phyloP scores from a whole-genome alignment of 2,329 filamentous ascomycete species.

The Penicillium sp. region DNA sequence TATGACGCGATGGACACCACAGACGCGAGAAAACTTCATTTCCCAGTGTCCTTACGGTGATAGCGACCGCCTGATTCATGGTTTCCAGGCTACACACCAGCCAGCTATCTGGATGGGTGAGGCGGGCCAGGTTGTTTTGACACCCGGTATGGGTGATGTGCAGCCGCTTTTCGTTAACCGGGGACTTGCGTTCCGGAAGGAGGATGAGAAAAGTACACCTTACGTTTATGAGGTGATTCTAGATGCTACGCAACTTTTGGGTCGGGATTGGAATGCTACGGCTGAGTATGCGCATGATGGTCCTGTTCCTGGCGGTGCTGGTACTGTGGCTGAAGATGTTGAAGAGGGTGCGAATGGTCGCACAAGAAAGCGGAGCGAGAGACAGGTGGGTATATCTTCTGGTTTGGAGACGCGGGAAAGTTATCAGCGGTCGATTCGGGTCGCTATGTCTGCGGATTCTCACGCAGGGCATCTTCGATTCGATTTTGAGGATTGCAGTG shows the following conservation, averaged over 20 bases:
- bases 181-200: slow-evolving; percentile 44
- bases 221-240: slow-evolving; percentile 50
- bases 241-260: slow-evolving; percentile 36
- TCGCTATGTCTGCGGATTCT: slow-evolving; percentile 44
- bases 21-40: slow-evolving; percentile 52
- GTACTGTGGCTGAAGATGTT: slow-evolving; percentile 37
- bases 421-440: slow-evolving; percentile 14
- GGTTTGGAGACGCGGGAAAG: neutral
- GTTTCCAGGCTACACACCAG: slow-evolving; percentile 53
- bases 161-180: slow-evolving; percentile 43
- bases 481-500: slow-evolving; percentile 32
- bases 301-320: slow-evolving; percentile 45
- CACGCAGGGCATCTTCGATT: slow-evolving; percentile 46
- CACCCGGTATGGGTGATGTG: slow-evolving; percentile 38
- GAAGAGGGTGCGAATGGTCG: slow-evolving; percentile 45
- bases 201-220: slow-evolving; percentile 45
- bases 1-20: slow-evolving; percentile 55
- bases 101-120: slow-evolving; percentile 57
- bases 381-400: neutral
- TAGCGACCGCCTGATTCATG: slow-evolving; percentile 46
- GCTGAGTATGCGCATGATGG: slow-evolving; percentile 30
- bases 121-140: slow-evolving; percentile 47
- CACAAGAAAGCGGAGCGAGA: slow-evolving; percentile 26
- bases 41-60: slow-evolving; percentile 51
- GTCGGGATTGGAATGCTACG: slow-evolving; percentile 39